Evolutionary conservation across 129 eudicot genomes (phyloP).

Genomic region (Heracleum sosnowskyi): DNA sequence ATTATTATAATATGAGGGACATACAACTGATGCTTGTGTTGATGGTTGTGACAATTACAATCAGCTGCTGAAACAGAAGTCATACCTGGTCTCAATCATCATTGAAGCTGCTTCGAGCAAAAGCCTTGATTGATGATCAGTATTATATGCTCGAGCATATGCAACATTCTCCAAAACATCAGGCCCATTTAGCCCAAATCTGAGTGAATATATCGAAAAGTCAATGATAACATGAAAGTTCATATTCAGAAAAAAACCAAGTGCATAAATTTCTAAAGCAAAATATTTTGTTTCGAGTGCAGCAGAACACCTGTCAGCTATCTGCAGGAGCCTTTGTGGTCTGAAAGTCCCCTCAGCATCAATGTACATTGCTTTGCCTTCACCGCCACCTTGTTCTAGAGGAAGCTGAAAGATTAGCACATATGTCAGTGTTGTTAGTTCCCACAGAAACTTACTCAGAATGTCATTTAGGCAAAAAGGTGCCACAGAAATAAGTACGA

Average conservation of each 20-base stretch:
- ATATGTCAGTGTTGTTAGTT: background rate
- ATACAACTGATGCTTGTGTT: background rate
- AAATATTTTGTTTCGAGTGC: background rate
- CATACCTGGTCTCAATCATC: constrained; percentile 95
- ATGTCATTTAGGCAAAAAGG: background rate
- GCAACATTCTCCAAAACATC: constrained; percentile 97
- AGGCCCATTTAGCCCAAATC: constrained; percentile 80
- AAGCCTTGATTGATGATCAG: constrained; percentile 93
- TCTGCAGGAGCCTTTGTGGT: constrained; percentile 90
- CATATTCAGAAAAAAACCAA: background rate
- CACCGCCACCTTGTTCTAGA: constrained; percentile 96
- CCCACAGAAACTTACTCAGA: background rate
- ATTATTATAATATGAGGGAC: background rate
- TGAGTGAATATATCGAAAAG: constrained; percentile 17
- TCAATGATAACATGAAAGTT: background rate
- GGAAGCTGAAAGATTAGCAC: constrained; percentile 56
- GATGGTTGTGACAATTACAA: background rate
- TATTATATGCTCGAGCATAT: constrained; percentile 92
- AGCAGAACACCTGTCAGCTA: constrained; percentile 66
- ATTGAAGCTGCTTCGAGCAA: constrained; percentile 96
- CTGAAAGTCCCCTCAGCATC: constrained; percentile 98
- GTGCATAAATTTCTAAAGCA: background rate
- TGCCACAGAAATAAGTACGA: background rate
- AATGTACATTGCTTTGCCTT: constrained; percentile 97
- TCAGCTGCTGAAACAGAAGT: background rate